phyloP scores from a whole-genome alignment of 257 asterid genomes.

The Nicotiana noctiflora region DNA sequence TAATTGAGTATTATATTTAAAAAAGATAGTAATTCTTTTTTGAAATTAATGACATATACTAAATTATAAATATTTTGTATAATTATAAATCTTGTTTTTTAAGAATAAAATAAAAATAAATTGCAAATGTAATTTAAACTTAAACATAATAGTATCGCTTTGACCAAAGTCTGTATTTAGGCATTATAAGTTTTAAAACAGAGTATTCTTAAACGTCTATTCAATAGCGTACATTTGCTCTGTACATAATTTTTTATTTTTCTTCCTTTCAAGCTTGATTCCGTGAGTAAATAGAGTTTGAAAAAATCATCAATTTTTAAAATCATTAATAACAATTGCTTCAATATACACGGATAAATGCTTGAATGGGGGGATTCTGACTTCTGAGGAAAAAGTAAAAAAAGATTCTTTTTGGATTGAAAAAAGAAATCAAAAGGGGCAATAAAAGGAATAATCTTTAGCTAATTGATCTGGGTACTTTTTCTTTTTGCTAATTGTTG shows the following conservation, averaged over 20 bases:
- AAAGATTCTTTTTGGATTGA: conserved; percentile 23
- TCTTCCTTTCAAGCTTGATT: not conserved
- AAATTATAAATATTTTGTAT: no score
- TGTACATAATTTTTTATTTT: not conserved
- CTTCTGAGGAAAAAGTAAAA: conserved; percentile 2
- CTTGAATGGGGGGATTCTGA: conserved; percentile 9
- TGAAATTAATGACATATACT: no score
- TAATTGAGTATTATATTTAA: no score
- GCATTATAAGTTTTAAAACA: not conserved
- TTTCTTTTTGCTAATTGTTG: conserved; percentile 21
- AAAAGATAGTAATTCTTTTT: no score
- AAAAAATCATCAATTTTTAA: not conserved
- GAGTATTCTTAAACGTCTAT: not conserved
- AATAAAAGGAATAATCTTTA: conserved; percentile 10
- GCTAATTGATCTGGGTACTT: conserved; percentile 35
- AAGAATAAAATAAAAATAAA: not conserved
- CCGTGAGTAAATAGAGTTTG: not conserved
- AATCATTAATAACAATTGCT: not conserved
- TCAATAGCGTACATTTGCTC: not conserved
- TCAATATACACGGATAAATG: not conserved
- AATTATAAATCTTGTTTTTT: no score
- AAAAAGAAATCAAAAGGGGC: not conserved
- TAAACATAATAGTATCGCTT: not conserved
- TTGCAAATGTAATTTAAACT: not conserved
- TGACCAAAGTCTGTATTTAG: conserved; percentile 2